phyloP scores from a whole-genome alignment of 2,329 filamentous ascomycete genomes.

The Orbilia oligospora region DNA sequence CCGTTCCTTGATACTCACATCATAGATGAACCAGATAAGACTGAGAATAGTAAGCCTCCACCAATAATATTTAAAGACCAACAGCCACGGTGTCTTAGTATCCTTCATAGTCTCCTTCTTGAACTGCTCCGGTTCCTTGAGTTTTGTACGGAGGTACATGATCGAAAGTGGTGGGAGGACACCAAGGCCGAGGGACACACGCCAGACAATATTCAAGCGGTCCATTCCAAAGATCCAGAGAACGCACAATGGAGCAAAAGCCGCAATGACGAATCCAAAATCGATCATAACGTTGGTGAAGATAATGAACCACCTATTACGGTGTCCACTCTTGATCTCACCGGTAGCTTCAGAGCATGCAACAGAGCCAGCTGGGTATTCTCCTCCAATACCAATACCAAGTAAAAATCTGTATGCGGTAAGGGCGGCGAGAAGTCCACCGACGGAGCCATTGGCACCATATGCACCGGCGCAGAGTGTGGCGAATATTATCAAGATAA shows the following conservation, averaged over 20 bases:
- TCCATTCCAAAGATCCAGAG: conserved; percentile 74
- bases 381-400: conserved; percentile 83
- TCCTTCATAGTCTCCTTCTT: conserved; percentile 76
- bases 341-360: conserved; percentile 86
- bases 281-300: conserved; percentile 93
- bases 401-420: conserved; percentile 66
- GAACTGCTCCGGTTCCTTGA: conserved; percentile 85
- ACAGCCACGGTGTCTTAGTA: conserved; percentile 72
- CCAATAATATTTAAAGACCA: conserved; percentile 79
- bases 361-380: conserved; percentile 87
- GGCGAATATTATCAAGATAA: conserved; percentile 88
- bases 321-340: conserved; percentile 82
- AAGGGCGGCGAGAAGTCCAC: conserved; percentile 75
- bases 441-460: conserved; percentile 76
- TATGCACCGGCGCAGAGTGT: conserved; percentile 83
- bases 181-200: conserved; percentile 82
- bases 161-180: conserved; percentile 82
- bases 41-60: conserved; percentile 78
- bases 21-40: conserved; percentile 87
- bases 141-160: conserved; percentile 78
- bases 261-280: conserved; percentile 83
- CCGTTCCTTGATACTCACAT: conserved; percentile 69
- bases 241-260: conserved; percentile 80
- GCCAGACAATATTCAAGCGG: conserved; percentile 83
- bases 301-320: conserved; percentile 92